Evolutionary conservation across 441 rosid species (phyloP).

Genomic region (Arabidopsis hybrid): DNA sequence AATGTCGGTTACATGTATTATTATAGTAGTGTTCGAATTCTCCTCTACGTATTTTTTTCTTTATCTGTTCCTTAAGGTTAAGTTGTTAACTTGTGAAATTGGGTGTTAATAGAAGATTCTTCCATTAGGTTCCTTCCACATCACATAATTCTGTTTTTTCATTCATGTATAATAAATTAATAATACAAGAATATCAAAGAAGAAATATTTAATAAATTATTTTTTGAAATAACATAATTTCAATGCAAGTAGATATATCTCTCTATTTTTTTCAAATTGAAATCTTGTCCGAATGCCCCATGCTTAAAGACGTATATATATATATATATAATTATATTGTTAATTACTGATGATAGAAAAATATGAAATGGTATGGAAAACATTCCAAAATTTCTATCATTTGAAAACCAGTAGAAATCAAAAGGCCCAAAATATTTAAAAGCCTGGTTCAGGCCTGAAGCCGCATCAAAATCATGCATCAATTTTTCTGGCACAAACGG

Average conservation of each 20-base stretch:
- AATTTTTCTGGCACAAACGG: not conserved
- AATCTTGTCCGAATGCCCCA: too few species aligned
- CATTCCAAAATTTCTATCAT: too few species aligned
- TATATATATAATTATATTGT: too few species aligned
- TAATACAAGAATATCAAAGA: not conserved
- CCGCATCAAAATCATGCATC: too few species aligned
- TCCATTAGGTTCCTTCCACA: not conserved
- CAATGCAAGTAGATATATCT: not conserved
- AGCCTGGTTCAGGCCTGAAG: not conserved
- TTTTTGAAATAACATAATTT: not conserved
- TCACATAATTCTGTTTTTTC: not conserved
- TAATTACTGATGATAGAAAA: too few species aligned
- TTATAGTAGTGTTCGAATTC: not conserved
- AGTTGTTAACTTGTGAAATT: not conserved
- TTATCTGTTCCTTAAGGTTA: too few species aligned
- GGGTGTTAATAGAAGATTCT: too few species aligned
- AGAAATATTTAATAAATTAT: not conserved
- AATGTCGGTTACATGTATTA: conserved; percentile 11
- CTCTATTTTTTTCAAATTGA: too few species aligned
- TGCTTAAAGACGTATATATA: too few species aligned
- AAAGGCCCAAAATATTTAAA: not conserved
- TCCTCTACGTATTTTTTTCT: not conserved
- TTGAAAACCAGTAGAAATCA: not conserved
- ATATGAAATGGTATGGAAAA: too few species aligned
- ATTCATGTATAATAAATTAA: too few species aligned